Percentiles rank a stretch among this genome's conserved stretches.
These are phyloP conservation scores for Saccharum officinarum DNA, from an alignment of 176 grass and related monocot species.

Conservation along the genomic window DNA sequence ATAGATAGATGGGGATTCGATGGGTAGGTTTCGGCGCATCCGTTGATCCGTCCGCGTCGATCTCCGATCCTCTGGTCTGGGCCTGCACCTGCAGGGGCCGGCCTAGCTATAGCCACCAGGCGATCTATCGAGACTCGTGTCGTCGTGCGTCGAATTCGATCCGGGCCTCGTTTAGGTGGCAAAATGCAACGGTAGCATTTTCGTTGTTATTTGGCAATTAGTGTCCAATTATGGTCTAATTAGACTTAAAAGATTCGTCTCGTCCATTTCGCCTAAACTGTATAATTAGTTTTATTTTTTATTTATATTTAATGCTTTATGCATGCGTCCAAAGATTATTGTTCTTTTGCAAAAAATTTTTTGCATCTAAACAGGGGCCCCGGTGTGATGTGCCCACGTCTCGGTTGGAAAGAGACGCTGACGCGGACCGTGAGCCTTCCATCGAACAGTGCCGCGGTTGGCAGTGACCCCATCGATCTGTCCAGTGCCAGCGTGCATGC, in stretches of 20 bases:
- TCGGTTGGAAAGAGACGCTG: not conserved
- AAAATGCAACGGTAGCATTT: too few relatives aligned
- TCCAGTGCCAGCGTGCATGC: too few relatives aligned
- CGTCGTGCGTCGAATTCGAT: not conserved
- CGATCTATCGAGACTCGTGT: not conserved
- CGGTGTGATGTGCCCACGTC: not conserved
- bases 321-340: too few relatives aligned
- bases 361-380: too few relatives aligned
- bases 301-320: too few relatives aligned
- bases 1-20: not conserved
- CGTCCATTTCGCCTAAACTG: too few relatives aligned
- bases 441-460: not conserved
- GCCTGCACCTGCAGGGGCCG: not conserved
- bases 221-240: too few relatives aligned
- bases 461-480: not conserved
- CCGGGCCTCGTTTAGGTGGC: too few relatives aligned
- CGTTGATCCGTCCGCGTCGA: slow-evolving; percentile 9
- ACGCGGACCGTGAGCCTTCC: not conserved
- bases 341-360: too few relatives aligned
- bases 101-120: not conserved
- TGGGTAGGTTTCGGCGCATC: not conserved
- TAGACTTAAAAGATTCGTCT: too few relatives aligned
- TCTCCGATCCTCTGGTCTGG: not conserved
- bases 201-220: too few relatives aligned
- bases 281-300: too few relatives aligned